These are phyloP conservation scores for Pseudopithomyces chartarum DNA, from an alignment of 2,329 filamentous ascomycete genomes.

Conservation along the genomic window DNA sequence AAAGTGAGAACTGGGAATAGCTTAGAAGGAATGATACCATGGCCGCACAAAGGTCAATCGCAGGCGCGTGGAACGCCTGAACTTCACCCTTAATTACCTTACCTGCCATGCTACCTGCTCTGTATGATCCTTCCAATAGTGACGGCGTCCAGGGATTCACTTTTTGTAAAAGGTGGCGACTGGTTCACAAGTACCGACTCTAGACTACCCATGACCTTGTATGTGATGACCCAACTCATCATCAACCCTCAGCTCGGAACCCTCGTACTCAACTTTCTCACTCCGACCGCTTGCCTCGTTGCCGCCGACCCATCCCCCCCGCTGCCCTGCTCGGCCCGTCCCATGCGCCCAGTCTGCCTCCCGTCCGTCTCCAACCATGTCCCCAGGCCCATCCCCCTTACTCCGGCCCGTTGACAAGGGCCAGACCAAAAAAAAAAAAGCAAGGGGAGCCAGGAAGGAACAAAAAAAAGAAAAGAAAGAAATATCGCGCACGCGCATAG, in stretches of 20 bases:
- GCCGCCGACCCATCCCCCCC: background rate
- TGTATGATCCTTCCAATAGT: background rate
- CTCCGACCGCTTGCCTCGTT: background rate
- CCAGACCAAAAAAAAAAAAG: no score
- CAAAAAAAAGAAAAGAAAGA: no score
- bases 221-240: background rate
- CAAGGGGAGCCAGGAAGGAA: no score
- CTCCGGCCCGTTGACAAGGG: background rate
- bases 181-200: background rate
- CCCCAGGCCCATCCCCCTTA: background rate
- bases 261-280: background rate
- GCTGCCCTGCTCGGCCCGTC: no score
- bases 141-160: background rate
- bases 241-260: background rate
- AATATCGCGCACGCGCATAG: no score
- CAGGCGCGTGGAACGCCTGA: background rate
- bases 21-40: conserved; percentile 3
- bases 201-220: background rate
- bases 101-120: no score
- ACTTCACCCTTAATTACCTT: background rate
- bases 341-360: no score
- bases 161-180: background rate
- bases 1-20: background rate
- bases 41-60: background rate
- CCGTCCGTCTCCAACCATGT: background rate